Conservation (phyloP, 179 eudicot genomes). For the Dionaea muscipula region DNA sequence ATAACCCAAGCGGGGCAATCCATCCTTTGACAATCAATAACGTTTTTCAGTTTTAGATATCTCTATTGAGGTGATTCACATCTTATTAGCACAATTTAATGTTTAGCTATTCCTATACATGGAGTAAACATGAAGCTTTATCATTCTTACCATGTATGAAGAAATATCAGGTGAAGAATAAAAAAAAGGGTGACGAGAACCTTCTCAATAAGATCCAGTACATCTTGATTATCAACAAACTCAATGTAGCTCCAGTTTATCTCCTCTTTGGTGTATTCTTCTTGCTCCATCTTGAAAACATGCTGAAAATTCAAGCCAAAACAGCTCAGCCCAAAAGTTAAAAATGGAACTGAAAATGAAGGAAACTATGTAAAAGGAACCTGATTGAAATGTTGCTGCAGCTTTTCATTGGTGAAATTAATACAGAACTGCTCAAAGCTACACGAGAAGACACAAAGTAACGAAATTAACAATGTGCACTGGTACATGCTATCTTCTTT, state of each 20-base stretch:
- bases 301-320: neutral
- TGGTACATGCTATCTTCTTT: neutral
- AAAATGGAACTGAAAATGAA: neutral
- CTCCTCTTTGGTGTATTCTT: neutral
- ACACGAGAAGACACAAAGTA: neutral
- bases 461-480: neutral
- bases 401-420: conserved; percentile 1
- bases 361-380: neutral
- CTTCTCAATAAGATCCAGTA: conserved; percentile 1
- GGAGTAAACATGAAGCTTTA: too few relatives aligned
- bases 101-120: too few relatives aligned
- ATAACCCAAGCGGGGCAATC: too few relatives aligned
- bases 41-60: too few relatives aligned
- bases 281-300: conserved; percentile 3
- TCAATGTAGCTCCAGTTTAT: conserved; percentile 3
- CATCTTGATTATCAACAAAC: conserved; percentile 7
- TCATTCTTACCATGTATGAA: too few relatives aligned
- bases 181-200: too few relatives aligned
- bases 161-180: too few relatives aligned
- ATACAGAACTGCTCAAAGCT: conserved; percentile 6
- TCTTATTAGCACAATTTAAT: too few relatives aligned
- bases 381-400: conserved; percentile 5
- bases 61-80: too few relatives aligned
- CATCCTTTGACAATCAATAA: too few relatives aligned
- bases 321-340: neutral